Evolutionary conservation across 2,329 filamentous ascomycete genomes (phyloP).

Genomic region (Mariannaea sp.): DNA sequence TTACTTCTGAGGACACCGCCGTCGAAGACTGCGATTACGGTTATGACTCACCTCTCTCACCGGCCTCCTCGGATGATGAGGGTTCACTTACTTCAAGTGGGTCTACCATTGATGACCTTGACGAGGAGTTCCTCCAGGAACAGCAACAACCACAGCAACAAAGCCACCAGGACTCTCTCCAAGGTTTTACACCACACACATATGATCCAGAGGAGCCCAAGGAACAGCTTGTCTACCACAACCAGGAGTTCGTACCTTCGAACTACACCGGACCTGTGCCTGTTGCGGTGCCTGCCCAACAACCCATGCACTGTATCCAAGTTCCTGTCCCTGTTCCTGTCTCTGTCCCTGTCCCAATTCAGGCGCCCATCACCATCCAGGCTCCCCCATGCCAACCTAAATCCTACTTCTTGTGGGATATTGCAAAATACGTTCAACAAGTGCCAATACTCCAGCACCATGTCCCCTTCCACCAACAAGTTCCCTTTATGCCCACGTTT

Average conservation of each 20-base stretch:
- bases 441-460: conserved; percentile 54
- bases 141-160: conserved; percentile 40
- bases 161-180: conserved; percentile 42
- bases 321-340: conserved; percentile 31
- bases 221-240: conserved; percentile 46
- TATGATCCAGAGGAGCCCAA: conserved; percentile 54
- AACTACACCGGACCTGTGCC: conserved; percentile 50
- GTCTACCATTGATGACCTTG: conserved; percentile 57
- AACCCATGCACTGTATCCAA: conserved; percentile 41
- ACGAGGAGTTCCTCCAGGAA: conserved; percentile 55
- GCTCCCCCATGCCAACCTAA: conserved; percentile 49
- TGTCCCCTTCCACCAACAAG: conserved; percentile 57
- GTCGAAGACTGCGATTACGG: conserved; percentile 51
- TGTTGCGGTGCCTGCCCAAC: conserved; percentile 32
- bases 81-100: conserved; percentile 60
- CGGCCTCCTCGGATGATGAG: conserved; percentile 60
- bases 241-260: conserved; percentile 53
- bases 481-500: conserved; percentile 56
- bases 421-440: conserved; percentile 58
- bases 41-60: conserved; percentile 54
- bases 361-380: conserved; percentile 46
- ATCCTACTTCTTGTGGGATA: conserved; percentile 57
- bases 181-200: conserved; percentile 49
- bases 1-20: conserved; percentile 53
- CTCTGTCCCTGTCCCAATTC: conserved; percentile 20